These are phyloP conservation scores for Starmerella ratchasimensis DNA, from an alignment of 805 yeast species.

Conservation along the genomic window DNA sequence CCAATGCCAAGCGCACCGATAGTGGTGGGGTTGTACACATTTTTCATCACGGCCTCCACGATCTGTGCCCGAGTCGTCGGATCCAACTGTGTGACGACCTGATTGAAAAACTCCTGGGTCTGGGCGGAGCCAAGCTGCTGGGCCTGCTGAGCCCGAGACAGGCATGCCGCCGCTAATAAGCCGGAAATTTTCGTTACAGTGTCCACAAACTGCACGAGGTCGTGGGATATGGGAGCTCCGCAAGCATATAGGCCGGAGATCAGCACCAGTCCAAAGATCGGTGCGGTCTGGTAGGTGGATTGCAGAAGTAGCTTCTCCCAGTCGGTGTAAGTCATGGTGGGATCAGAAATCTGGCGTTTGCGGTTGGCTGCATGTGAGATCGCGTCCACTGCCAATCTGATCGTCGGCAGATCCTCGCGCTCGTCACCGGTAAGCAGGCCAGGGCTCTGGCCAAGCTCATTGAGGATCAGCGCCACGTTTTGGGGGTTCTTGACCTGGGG, in stretches of 20 bases:
- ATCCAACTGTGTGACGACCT: background rate
- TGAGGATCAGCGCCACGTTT: slow-evolving; percentile 14
- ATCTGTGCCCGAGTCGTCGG: slow-evolving; percentile 3
- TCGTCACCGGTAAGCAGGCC: slow-evolving; percentile 1
- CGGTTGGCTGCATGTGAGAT: slow-evolving; percentile 15
- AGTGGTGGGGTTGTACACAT: slow-evolving; percentile 8
- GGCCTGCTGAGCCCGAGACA: slow-evolving; percentile 16
- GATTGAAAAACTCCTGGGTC: too few species aligned
- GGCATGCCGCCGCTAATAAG: slow-evolving; percentile 8
- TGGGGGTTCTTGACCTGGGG: slow-evolving; percentile 18
- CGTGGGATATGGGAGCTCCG: background rate
- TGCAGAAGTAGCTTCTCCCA: slow-evolving; percentile 7
- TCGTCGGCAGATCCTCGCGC: background rate
- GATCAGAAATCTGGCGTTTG: slow-evolving; percentile 16
- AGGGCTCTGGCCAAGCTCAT: slow-evolving; percentile 10
- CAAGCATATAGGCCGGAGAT: slow-evolving; percentile 9
- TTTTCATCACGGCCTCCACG: background rate
- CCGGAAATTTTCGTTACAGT: background rate
- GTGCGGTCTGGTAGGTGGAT: slow-evolving; percentile 5
- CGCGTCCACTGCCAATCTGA: slow-evolving; percentile 13
- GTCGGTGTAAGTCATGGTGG: slow-evolving; percentile 12
- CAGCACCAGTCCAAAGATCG: slow-evolving; percentile 12
- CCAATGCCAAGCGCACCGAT: background rate
- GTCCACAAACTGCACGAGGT: slow-evolving; percentile 2
- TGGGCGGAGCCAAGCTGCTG: background rate